Base-by-base conservation (phyloP, 1,139 yeast species). In the Kurtzmaniella natalensis region DNA sequence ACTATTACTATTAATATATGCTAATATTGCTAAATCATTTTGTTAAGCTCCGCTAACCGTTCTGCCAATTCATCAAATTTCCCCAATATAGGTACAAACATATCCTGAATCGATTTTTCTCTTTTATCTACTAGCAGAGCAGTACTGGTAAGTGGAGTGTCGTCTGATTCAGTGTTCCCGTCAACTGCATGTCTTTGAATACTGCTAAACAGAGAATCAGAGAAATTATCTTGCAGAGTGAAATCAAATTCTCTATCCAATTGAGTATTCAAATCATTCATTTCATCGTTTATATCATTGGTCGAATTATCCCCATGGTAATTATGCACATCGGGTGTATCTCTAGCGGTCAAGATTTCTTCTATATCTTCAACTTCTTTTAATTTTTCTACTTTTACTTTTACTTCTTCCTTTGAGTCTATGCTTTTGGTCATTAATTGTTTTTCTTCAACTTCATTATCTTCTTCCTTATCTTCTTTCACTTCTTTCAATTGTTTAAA, bases 31-130 rank as follows among this genome's bases (percentile, higher is more conserved):
- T 26, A 26, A 18, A 26, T 18, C 29, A 50, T 40, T 39, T 51
- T 65, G 41, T 68, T 71, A 25, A 68, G 51, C 47, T 64, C 70
- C 0, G 72, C 72, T 41, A 68, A 54, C 45, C 61, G 64, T 35
- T 64, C 70, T 1, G 72, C 71, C 41, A 68, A 56, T 43, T 61
- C 68, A 43, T 68, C 74, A 44, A 68, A 64, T 42, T 64, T 64
- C 2, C 72, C 72, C 31, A 68, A 51, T 5, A 68, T 61, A 2
- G 74, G 73, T 45, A 61, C 55, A 40, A 66, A 68, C 71, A 64
- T 66, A 23, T 67, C 72, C 38, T 65, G 70, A 14, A 65, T 66
- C 2, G 70, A 67, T 18, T 25, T 29, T 9, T 21, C 32, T 14
- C 25, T 20, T 21, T 27, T 29, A 8, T 35, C 38, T 7, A 35